Conservation (phyloP, 106 monocot species). For the Allium fistulosum region DNA sequence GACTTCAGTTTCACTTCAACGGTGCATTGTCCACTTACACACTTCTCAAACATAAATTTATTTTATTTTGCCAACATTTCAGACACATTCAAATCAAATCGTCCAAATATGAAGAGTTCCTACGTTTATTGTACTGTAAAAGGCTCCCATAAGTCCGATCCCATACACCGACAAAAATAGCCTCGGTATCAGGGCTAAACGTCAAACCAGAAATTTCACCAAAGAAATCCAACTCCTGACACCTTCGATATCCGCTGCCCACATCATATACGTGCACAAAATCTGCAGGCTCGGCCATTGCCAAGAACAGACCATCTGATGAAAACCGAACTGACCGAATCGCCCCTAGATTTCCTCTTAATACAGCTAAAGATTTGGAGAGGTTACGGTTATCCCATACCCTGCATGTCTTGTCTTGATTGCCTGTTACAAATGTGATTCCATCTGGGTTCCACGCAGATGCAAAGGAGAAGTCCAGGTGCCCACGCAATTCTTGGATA, state of each 20-base stretch:
- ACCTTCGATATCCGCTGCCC: conserved; percentile 14
- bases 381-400: conserved; percentile 39
- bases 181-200: conserved; percentile 36
- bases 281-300: conserved; percentile 49
- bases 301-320: conserved; percentile 39
- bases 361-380: conserved; percentile 26
- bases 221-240: conserved; percentile 44
- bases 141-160: conserved; percentile 44
- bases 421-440: conserved; percentile 33
- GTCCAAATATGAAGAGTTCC: conserved; percentile 25
- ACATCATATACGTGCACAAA: conserved; percentile 49
- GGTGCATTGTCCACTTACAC: too few species aligned
- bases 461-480: conserved; percentile 44
- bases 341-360: conserved; percentile 38
- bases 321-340: conserved; percentile 33
- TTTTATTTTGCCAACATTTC: too few species aligned
- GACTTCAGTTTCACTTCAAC: too few species aligned
- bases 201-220: conserved; percentile 47
- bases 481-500: conserved; percentile 29
- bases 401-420: conserved; percentile 48
- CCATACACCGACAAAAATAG: conserved; percentile 32
- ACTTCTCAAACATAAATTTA: too few species aligned
- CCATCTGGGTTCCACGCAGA: conserved; percentile 54
- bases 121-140: conserved; percentile 28
- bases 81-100: conserved; percentile 7